These are phyloP conservation scores for Zostera marina DNA, from an alignment of 116 monocot genomes.

Conservation along the genomic window DNA sequence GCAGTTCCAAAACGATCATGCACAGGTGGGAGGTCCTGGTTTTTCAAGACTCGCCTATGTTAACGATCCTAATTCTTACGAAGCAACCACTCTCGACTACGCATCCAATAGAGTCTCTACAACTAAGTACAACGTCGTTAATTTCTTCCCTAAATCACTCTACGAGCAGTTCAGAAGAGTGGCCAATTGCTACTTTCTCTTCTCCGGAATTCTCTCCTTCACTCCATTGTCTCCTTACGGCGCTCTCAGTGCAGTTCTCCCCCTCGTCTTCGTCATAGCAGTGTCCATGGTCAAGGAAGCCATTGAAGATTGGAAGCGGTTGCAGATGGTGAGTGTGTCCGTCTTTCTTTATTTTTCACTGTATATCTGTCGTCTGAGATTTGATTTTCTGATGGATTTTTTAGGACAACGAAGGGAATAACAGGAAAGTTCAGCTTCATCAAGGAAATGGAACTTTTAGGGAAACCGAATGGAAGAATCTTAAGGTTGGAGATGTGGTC, in stretches of 20 bases:
- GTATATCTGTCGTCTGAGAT: neutral
- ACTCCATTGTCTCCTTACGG: slow-evolving; percentile 53
- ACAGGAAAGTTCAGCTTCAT: slow-evolving; percentile 47
- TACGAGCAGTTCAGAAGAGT: slow-evolving; percentile 92
- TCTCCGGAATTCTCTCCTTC: slow-evolving; percentile 35
- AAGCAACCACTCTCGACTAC: slow-evolving; percentile 27
- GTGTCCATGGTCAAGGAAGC: slow-evolving; percentile 78
- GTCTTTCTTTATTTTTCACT: too few species aligned
- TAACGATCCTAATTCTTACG: slow-evolving; percentile 35
- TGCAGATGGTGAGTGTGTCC: slow-evolving; percentile 9
- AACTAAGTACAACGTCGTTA: slow-evolving; percentile 49
- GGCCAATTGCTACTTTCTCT: slow-evolving; percentile 66
- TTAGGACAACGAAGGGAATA: slow-evolving; percentile 72
- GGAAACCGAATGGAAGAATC: slow-evolving; percentile 37
- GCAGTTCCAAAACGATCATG: slow-evolving; percentile 23
- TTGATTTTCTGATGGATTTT: neutral
- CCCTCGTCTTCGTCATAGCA: slow-evolving; percentile 36
- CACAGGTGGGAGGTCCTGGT: slow-evolving; percentile 55
- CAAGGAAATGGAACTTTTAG: slow-evolving; percentile 36
- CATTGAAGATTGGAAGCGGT: slow-evolving; percentile 66
- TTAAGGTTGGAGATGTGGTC: slow-evolving; percentile 68
- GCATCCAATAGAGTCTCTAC: slow-evolving; percentile 58
- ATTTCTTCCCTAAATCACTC: slow-evolving; percentile 65
- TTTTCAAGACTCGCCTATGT: slow-evolving; percentile 42
- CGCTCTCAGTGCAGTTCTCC: slow-evolving; percentile 35